Evolutionary conservation across 768 basidiomycete genomes (phyloP).

Genomic region (Suillus variegatus): DNA sequence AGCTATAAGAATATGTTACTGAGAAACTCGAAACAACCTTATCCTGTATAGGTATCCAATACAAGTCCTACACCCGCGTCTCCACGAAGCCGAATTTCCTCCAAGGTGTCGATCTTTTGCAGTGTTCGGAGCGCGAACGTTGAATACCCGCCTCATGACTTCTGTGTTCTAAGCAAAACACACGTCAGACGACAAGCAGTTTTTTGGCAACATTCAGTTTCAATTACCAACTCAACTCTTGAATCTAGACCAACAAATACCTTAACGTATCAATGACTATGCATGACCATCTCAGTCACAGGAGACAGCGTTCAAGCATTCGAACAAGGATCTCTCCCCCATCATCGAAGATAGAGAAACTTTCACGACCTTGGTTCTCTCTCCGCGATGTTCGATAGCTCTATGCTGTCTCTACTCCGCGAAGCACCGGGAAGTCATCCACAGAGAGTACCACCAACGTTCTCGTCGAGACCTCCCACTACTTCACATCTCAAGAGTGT

Average conservation of each 20-base stretch:
- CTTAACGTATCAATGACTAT: conserved; percentile 5
- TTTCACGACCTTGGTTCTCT: conserved; percentile 13
- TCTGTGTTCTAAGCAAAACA: not conserved
- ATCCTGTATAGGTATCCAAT: not conserved
- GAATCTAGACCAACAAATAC: not conserved
- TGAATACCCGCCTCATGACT: not conserved
- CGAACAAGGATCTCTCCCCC: conserved; percentile 7
- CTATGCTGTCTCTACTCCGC: conserved; percentile 11
- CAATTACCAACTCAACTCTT: not conserved
- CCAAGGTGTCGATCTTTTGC: not conserved
- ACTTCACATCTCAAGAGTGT: conserved; percentile 11
- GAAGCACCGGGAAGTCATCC: conserved; percentile 10
- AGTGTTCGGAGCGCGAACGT: not conserved
- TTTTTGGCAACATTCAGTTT: not conserved
- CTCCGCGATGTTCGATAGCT: conserved; percentile 26
- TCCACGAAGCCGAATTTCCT: not conserved
- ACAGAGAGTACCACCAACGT: conserved; percentile 13
- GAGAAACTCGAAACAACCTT: not conserved
- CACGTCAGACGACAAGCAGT: not conserved
- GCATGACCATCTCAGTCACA: not conserved
- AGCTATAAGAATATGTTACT: not conserved
- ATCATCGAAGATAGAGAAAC: not conserved
- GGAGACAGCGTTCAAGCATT: conserved; percentile 3
- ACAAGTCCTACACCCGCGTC: not conserved
- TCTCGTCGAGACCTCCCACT: conserved; percentile 6